Conservation (phyloP, 2,329 filamentous ascomycete genomes). For the Xylariomycetidae sp. region DNA sequence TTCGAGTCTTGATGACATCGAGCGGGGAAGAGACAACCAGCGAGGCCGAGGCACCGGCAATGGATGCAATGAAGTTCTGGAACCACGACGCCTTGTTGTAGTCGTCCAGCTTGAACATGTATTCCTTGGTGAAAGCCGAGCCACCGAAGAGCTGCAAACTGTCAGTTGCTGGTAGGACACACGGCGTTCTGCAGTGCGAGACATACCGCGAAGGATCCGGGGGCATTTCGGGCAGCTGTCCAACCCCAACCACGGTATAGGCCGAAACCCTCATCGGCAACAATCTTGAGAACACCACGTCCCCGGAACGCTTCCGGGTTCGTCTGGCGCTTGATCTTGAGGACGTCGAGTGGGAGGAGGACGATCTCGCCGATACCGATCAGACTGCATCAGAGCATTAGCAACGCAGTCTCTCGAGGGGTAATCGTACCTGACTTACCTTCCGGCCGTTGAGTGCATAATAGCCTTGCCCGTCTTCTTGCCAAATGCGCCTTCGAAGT, state of each 20-base stretch:
- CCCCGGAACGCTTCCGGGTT: constrained; percentile 98
- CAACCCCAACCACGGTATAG: constrained; percentile 95
- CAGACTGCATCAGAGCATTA: constrained; percentile 55
- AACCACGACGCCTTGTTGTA: constrained; percentile 94
- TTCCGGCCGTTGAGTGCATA: constrained; percentile 93
- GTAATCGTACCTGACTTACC: constrained; percentile 39
- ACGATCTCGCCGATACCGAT: constrained; percentile 98
- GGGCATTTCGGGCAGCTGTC: constrained; percentile 95
- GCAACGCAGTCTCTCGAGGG: not conserved
- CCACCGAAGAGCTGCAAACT: constrained; percentile 80
- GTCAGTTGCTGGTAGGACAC: constrained; percentile 16
- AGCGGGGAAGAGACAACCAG: constrained; percentile 91
- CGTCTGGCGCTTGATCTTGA: constrained; percentile 99
- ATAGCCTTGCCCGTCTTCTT: constrained; percentile 97
- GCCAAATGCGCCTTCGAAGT: constrained; percentile 86
- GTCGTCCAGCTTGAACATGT: constrained; percentile 80
- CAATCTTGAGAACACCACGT: constrained; percentile 81
- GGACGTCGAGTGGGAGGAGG: constrained; percentile 86
- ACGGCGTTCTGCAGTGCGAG: not conserved
- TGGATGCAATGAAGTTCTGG: constrained; percentile 96
- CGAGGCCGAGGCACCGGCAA: constrained; percentile 91
- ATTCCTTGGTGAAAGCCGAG: constrained; percentile 95
- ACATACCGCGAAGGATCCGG: constrained; percentile 90
- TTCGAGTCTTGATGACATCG: constrained; percentile 96
- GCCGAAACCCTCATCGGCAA: constrained; percentile 90